phyloP scores from a whole-genome alignment of 495 filamentous ascomycete genomes.

The Halenospora varia region DNA sequence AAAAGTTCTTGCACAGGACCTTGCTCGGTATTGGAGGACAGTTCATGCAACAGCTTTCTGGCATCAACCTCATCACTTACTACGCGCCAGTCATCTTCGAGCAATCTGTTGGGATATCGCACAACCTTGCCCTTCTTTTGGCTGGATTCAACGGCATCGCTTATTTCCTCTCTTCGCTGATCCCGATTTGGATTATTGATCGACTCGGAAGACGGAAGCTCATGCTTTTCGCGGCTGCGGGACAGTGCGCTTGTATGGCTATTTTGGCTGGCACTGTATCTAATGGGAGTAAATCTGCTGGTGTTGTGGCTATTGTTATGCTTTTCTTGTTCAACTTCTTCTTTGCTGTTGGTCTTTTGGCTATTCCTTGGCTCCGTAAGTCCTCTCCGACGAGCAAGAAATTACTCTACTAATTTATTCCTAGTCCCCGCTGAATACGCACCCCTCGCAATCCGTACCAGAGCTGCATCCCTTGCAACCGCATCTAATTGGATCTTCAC shows the following conservation, averaged over 20 bases:
- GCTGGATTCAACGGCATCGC: conserved; percentile 40
- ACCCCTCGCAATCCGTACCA: conserved; percentile 4
- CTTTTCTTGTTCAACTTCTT: conserved; percentile 41
- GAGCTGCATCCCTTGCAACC: conserved; percentile 3
- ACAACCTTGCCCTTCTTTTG: conserved; percentile 46
- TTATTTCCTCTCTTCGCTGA: conserved; percentile 35
- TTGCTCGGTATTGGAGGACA: conserved; percentile 47
- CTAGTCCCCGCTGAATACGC: conserved; percentile 16
- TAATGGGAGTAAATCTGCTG: conserved; percentile 29
- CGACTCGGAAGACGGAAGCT: conserved; percentile 45
- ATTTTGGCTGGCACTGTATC: conserved; percentile 35
- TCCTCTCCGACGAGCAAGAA: no score
- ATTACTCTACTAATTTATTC: no score
- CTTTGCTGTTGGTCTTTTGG: conserved; percentile 36
- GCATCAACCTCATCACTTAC: conserved; percentile 52
- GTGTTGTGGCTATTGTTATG: conserved; percentile 35
- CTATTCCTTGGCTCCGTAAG: conserved; percentile 35
- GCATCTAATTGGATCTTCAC: conserved; percentile 42
- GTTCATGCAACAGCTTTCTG: conserved; percentile 46
- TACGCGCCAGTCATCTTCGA: conserved; percentile 51
- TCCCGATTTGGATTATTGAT: conserved; percentile 45
- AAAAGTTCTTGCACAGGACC: conserved; percentile 47
- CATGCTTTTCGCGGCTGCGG: conserved; percentile 43
- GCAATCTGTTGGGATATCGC: conserved; percentile 46
- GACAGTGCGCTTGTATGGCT: conserved; percentile 37